These are phyloP conservation scores for Naganishia onofrii DNA, from an alignment of 768 basidiomycete species.

Conservation along the genomic window DNA sequence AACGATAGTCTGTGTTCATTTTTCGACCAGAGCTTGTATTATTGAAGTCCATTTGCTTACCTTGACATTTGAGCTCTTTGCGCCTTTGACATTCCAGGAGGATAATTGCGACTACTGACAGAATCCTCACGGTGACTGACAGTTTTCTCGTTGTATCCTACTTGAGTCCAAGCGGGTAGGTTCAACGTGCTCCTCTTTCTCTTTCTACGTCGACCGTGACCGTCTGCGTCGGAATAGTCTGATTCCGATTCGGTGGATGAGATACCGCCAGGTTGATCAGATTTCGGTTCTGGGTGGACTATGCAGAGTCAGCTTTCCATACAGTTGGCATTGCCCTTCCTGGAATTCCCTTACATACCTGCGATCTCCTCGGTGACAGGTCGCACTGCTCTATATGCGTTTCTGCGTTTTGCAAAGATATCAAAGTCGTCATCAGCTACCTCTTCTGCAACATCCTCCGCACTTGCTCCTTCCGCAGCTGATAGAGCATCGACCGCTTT, in stretches of 20 bases:
- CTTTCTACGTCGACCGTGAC: background rate
- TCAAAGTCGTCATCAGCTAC: conserved; percentile 3
- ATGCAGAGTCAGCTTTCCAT: background rate
- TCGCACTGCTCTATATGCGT: background rate
- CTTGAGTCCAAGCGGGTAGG: background rate
- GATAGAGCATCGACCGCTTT: background rate
- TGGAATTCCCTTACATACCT: background rate
- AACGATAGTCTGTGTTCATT: background rate
- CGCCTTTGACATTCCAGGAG: background rate
- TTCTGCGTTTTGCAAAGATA: conserved; percentile 9
- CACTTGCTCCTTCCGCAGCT: background rate
- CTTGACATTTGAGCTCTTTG: background rate
- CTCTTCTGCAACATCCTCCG: background rate
- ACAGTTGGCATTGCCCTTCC: background rate
- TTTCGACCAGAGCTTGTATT: background rate
- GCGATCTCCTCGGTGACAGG: background rate
- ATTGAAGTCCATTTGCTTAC: background rate
- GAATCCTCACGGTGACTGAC: background rate
- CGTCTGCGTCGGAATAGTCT: conserved; percentile 18
- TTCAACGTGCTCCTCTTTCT: background rate
- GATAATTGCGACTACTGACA: background rate
- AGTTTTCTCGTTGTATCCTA: background rate
- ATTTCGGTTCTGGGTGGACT: background rate
- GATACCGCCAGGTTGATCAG: background rate
- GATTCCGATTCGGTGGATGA: background rate